These are phyloP conservation scores for Phytophthora fragariaefolia DNA, from an alignment of 352 stramenopile species.

Conservation along the genomic window DNA sequence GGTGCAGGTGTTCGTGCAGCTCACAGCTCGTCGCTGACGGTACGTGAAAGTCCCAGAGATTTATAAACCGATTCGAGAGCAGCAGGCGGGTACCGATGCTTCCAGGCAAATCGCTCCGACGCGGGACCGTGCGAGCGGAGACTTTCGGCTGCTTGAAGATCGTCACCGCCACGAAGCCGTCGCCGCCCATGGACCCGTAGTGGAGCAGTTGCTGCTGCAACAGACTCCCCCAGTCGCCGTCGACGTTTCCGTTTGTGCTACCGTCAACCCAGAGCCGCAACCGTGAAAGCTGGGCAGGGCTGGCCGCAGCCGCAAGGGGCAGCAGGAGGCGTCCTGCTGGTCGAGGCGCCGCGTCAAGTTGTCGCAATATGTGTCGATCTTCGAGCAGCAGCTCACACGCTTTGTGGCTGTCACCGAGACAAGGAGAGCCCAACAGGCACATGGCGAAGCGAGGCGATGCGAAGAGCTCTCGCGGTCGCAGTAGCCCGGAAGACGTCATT, in stretches of 20 bases:
- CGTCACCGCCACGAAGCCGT: constrained; percentile 31
- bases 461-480: constrained; percentile 22
- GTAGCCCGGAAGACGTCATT: constrained; percentile 1
- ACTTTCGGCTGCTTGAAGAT: constrained; percentile 33
- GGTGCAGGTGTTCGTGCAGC: constrained; percentile 46
- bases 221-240: constrained; percentile 14
- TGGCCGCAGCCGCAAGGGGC: constrained; percentile 25
- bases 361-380: constrained; percentile 29
- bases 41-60: constrained; percentile 51
- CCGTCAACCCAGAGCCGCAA: constrained; percentile 32
- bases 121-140: not conserved
- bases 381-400: constrained; percentile 30
- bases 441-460: constrained; percentile 43
- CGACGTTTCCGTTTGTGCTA: constrained; percentile 4
- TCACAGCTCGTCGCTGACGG: constrained; percentile 32
- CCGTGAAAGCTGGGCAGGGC: constrained; percentile 8
- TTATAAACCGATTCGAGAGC: constrained; percentile 43
- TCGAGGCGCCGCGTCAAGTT: constrained; percentile 23
- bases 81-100: constrained; percentile 40
- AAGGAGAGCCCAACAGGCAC: constrained; percentile 31
- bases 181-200: not conserved
- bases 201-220: constrained; percentile 22
- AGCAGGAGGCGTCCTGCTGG: constrained; percentile 44
- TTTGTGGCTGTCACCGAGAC: constrained; percentile 18
- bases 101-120: constrained; percentile 18